A percentile compares a stretch with the other conserved stretches of the same genome.
These are phyloP conservation scores for Echinosophora koreensis DNA, from an alignment of 306 rosid genomes.

Conservation along the genomic window DNA sequence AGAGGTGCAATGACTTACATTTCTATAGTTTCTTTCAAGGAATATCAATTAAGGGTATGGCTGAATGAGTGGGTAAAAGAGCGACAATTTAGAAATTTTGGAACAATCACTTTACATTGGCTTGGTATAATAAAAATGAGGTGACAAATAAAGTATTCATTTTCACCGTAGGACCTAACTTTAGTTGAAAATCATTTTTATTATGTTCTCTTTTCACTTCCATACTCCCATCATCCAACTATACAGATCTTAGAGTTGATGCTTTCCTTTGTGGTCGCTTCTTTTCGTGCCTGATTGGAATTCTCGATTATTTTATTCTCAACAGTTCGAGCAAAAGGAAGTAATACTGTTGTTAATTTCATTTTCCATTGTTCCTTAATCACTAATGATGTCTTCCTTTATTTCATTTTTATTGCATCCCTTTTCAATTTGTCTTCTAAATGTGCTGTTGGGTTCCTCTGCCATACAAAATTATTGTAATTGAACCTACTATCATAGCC, in stretches of 20 bases:
- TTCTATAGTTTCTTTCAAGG: neutral
- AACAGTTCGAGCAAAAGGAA: too few species aligned
- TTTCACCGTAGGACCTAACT: too few species aligned
- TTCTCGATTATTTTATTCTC: too few species aligned
- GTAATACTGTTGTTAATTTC: too few species aligned
- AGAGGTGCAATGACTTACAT: neutral
- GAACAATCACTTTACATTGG: neutral
- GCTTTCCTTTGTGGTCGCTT: too few species aligned
- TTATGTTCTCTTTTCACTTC: too few species aligned
- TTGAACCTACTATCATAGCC: neutral
- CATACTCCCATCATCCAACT: too few species aligned
- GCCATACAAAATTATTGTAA: neutral
- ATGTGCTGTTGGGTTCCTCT: neutral
- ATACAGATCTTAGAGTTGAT: too few species aligned
- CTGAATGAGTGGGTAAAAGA: neutral
- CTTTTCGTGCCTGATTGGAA: too few species aligned
- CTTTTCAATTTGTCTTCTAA: neutral
- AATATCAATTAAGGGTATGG: neutral
- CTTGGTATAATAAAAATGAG: neutral
- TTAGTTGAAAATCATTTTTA: too few species aligned
- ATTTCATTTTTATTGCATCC: neutral
- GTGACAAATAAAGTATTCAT: neutral
- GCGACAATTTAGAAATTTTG: neutral
- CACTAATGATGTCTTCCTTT: too few species aligned
- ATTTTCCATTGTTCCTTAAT: too few species aligned